Conservation (phyloP, 2,329 filamentous ascomycete species). For the Dothideomycetidae sp. region DNA sequence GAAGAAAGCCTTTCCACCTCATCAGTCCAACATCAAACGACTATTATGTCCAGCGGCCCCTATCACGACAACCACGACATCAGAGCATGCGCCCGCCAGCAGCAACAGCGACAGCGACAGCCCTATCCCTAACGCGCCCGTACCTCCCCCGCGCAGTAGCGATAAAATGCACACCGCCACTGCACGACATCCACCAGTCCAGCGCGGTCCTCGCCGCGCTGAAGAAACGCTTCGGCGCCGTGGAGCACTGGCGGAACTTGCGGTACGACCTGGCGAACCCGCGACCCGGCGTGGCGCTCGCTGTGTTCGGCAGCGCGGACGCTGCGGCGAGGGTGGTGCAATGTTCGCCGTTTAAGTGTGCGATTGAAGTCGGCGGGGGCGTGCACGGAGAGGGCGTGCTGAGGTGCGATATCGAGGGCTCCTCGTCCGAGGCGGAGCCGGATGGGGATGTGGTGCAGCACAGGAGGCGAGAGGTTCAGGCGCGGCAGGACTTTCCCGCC, state of each 20-base stretch:
- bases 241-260: conserved; percentile 34
- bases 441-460: background rate
- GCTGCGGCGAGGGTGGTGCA: conserved; percentile 29
- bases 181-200: conserved; percentile 34
- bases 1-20: too few species aligned
- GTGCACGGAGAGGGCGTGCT: conserved; percentile 10
- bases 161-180: conserved; percentile 33
- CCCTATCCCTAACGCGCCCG: conserved; percentile 15
- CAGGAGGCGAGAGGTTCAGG: too few species aligned
- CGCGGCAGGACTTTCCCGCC: too few species aligned
- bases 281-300: conserved; percentile 30
- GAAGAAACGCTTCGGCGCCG: conserved; percentile 35
- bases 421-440: conserved; percentile 8
- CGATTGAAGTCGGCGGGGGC: conserved; percentile 24
- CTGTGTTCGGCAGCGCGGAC: conserved; percentile 30
- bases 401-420: conserved; percentile 12
- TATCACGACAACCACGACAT: background rate
- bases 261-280: conserved; percentile 32
- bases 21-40: too few species aligned
- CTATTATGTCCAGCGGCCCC: too few species aligned
- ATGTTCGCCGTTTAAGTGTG: conserved; percentile 33
- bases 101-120: background rate
- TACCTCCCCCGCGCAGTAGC: conserved; percentile 32
- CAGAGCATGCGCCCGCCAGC: background rate
- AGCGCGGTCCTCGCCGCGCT: conserved; percentile 32